These are phyloP conservation scores for Chlorella sp. DNA, from an alignment of 139 green algal genomes.

Conservation along the genomic window DNA sequence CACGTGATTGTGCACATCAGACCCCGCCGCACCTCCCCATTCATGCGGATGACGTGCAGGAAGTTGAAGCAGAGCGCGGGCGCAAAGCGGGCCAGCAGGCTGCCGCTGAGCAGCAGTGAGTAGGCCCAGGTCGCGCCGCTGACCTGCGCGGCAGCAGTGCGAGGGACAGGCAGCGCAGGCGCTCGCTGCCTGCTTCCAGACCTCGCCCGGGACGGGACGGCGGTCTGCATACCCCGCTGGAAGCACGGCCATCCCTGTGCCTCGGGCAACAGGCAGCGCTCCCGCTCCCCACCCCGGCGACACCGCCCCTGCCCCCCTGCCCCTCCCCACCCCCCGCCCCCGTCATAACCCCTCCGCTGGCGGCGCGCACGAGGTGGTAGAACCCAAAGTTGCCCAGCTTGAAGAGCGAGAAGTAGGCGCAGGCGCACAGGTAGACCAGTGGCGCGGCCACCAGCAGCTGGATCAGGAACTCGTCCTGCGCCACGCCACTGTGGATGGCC, in stretches of 20 bases:
- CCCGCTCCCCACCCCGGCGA: neutral
- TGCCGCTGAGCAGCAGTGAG: constrained; percentile 56
- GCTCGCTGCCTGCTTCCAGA: no score
- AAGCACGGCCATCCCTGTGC: no score
- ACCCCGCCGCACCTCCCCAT: constrained; percentile 10
- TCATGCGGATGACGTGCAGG: constrained; percentile 58
- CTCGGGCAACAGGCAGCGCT: neutral
- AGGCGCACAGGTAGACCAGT: constrained; percentile 88
- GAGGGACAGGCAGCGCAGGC: no score
- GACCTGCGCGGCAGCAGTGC: constrained; percentile 33
- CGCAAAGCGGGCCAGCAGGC: constrained; percentile 74
- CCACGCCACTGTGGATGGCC: neutral
- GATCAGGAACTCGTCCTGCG: constrained; percentile 9
- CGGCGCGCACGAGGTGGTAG: constrained; percentile 74
- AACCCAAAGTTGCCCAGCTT: constrained; percentile 74
- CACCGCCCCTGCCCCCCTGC: neutral
- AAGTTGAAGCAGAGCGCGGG: constrained; percentile 91
- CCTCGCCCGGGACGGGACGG: no score
- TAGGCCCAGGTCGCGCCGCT: constrained; percentile 63
- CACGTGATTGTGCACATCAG: neutral
- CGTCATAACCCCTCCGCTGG: neutral
- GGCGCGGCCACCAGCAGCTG: constrained; percentile 62
- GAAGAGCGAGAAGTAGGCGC: constrained; percentile 93
- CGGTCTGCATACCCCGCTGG: no score
- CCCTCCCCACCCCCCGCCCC: neutral